phyloP scores from a whole-genome alignment of 1,284 basidiomycete species.

The Ustilago loliicola region DNA sequence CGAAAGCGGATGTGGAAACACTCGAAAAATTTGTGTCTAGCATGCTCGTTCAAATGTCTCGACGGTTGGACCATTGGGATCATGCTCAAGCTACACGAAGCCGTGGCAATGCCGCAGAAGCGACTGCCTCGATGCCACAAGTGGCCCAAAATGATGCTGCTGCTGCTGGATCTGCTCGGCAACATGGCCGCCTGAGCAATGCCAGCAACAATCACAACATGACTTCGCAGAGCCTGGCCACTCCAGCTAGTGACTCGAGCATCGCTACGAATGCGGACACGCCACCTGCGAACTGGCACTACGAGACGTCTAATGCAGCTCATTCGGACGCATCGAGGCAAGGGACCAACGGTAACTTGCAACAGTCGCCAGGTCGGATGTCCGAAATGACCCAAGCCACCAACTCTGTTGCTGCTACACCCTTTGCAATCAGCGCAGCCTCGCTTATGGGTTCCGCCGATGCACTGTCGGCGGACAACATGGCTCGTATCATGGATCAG shows the following conservation, averaged over 20 bases:
- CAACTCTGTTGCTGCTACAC: not conserved
- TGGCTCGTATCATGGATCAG: slow-evolving; percentile 37
- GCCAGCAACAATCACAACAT: not conserved
- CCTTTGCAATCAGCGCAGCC: not conserved
- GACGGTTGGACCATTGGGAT: slow-evolving; percentile 12
- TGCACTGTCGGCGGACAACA: slow-evolving; percentile 19
- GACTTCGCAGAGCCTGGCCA: slow-evolving; percentile 2
- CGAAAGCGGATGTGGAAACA: not conserved
- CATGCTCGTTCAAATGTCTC: slow-evolving; percentile 25
- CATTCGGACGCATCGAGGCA: not conserved
- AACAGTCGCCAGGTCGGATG: slow-evolving; percentile 3
- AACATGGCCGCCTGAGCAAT: too few relatives aligned
- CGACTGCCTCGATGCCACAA: not conserved
- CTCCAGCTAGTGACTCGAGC: slow-evolving; percentile 1
- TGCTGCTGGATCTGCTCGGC: too few relatives aligned
- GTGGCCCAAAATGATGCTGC: not conserved
- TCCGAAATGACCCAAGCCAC: not conserved
- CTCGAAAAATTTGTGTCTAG: slow-evolving; percentile 24
- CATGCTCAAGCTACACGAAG: not conserved
- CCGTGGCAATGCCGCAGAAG: not conserved
- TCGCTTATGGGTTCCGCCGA: slow-evolving; percentile 7
- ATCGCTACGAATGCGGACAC: not conserved
- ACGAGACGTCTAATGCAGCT: slow-evolving; percentile 1
- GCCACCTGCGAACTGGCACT: slow-evolving; percentile 9
- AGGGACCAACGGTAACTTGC: not conserved